Conservation (phyloP, 225 moss, liverwort and hornwort genomes). For the Physcomitrellopsis africana region DNA sequence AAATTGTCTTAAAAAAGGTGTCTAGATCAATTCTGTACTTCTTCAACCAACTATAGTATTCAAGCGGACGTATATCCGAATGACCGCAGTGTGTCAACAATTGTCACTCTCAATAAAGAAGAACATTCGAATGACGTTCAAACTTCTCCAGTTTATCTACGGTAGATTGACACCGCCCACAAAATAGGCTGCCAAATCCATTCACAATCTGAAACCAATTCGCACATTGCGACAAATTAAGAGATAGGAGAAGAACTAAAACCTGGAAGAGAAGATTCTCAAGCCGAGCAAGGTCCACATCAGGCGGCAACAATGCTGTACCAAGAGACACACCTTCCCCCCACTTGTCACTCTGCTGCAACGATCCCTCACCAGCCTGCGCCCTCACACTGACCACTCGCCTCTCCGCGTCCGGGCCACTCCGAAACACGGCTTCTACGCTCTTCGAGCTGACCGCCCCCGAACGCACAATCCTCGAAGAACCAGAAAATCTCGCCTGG, state of each 20-base stretch:
- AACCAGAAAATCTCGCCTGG: conserved; percentile 21
- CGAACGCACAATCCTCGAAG: conserved; percentile 13
- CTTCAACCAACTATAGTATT: neutral
- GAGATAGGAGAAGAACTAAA: neutral
- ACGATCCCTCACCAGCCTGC: conserved; percentile 40
- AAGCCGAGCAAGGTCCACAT: conserved; percentile 71
- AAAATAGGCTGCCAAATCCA: neutral
- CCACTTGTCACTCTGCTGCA: conserved; percentile 57
- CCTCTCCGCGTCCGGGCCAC: neutral
- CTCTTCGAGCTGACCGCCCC: conserved; percentile 13
- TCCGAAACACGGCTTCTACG: neutral
- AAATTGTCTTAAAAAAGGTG: neutral
- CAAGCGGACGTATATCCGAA: neutral
- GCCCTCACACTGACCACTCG: conserved; percentile 25
- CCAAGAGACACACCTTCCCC: conserved; percentile 80
- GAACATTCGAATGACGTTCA: neutral
- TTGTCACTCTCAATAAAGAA: neutral
- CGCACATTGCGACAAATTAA: neutral
- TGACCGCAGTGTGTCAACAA: neutral
- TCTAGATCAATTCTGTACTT: neutral
- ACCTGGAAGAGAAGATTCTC: conserved; percentile 86
- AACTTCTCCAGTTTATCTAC: neutral
- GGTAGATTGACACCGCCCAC: neutral
- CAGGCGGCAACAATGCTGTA: conserved; percentile 80
- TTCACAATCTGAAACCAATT: neutral